Conservation (phyloP, 1,139 yeast genomes). For the Pichia sp. region DNA sequence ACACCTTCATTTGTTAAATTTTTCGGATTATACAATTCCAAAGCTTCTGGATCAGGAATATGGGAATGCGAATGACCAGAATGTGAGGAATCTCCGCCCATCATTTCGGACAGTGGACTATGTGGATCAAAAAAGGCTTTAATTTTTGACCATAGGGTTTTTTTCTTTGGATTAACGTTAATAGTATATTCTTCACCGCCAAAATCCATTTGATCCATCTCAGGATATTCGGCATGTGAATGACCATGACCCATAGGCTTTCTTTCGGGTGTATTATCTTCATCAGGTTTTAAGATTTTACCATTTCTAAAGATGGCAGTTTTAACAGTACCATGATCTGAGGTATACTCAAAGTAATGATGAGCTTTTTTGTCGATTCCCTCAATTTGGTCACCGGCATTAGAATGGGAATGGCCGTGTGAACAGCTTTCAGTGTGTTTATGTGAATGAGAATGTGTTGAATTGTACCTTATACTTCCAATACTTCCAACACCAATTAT, state of each 20-base stretch:
- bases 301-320: conserved; percentile 9
- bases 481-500: neutral
- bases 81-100: conserved; percentile 10
- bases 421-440: neutral
- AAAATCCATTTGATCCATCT: conserved; percentile 23
- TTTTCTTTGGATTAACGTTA: conserved; percentile 21
- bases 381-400: neutral
- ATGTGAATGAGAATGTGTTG: conserved; percentile 2
- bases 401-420: conserved; percentile 3
- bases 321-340: conserved; percentile 9
- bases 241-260: conserved; percentile 14
- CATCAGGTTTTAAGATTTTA: conserved; percentile 8
- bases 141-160: conserved; percentile 21
- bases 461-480: neutral
- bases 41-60: conserved; percentile 23
- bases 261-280: conserved; percentile 6
- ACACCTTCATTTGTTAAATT: conserved; percentile 73
- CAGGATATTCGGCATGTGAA: conserved; percentile 22
- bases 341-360: conserved; percentile 13
- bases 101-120: conserved; percentile 26
- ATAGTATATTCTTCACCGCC: conserved; percentile 24
- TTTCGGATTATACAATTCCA: conserved; percentile 32
- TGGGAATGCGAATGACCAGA: conserved; percentile 33
- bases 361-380: conserved; percentile 9
- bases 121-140: conserved; percentile 31